Percentiles rank a stretch among this genome's conserved stretches.
Evolutionary conservation across 2,329 filamentous ascomycete genomes (phyloP).

Genomic region (Diaporthe vexans): DNA sequence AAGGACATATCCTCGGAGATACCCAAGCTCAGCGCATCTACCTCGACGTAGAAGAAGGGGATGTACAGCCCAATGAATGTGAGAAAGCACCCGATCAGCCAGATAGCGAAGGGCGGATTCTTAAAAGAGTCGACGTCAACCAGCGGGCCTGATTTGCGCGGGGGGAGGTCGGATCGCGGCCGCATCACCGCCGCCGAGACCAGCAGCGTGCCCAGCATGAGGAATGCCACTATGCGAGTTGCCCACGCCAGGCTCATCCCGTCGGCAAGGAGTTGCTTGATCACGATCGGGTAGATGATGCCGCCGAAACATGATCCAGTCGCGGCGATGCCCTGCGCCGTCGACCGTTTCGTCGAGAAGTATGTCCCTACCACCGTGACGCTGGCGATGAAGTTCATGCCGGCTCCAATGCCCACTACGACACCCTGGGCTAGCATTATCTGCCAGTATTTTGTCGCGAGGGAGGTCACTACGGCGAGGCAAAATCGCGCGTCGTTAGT

Average conservation of each 20-base stretch:
- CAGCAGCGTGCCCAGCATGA: slow-evolving; percentile 46
- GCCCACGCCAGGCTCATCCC: slow-evolving; percentile 49
- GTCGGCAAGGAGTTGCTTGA: slow-evolving; percentile 45
- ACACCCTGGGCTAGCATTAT: slow-evolving; percentile 60
- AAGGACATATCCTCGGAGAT: slow-evolving; percentile 52
- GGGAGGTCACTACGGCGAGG: slow-evolving; percentile 60
- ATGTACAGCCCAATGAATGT: slow-evolving; percentile 50
- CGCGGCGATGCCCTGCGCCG: slow-evolving; percentile 53
- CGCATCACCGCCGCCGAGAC: slow-evolving; percentile 48
- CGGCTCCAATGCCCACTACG: slow-evolving; percentile 60
- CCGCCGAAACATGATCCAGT: slow-evolving; percentile 42
- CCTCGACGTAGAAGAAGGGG: slow-evolving; percentile 51
- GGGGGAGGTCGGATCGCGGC: slow-evolving; percentile 51
- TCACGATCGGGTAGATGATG: slow-evolving; percentile 52
- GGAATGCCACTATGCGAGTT: slow-evolving; percentile 46
- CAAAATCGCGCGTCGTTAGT: slow-evolving; percentile 48
- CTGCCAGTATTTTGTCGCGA: slow-evolving; percentile 58
- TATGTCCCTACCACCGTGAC: slow-evolving; percentile 53
- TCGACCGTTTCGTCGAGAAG: slow-evolving; percentile 48
- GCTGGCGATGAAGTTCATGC: slow-evolving; percentile 56
- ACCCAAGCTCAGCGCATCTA: slow-evolving; percentile 21
- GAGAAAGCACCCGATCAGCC: slow-evolving; percentile 54
- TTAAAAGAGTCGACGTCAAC: slow-evolving; percentile 56
- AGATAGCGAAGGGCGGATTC: slow-evolving; percentile 53
- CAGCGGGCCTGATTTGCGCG: slow-evolving; percentile 50